Base-by-base conservation (phyloP, 192 early-diverging fungal species). In the Haplosporangium gracile region DNA sequence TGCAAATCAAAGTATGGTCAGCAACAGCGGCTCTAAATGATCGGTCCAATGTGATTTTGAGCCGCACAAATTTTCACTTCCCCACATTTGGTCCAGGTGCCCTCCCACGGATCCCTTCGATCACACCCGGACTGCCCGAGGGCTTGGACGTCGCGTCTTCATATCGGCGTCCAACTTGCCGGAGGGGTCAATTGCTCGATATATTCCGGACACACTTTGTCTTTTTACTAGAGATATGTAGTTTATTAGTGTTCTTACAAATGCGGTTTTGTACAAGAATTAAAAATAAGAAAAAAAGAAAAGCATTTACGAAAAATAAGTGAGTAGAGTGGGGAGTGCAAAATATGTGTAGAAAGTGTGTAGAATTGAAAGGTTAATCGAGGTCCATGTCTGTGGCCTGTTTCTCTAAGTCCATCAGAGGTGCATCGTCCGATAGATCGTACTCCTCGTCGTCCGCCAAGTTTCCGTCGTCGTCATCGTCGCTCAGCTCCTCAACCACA, bases 311-410 rank as follows among this genome's bases (percentile, higher is more conserved):
- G 26, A 15, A 29, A 70, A 39, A 20, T 42, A 22, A 72, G 32
- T 51, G 55, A 6, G 29, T n/a, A 36, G 20, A 39, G 42, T 39
- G 29, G 38, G 63, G 63, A 57, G 63, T 68, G 9, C 60, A 11
- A 29, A 55, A 29, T 65, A 42, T 65, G 57, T 51, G 45, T 65
- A 69, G 51, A 40, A 29, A 38, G 11, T 38, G 22, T 9, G 57
- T 10, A 16, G 16, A 5, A 11, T 40, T 47, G 16, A 51, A 65
- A 39, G 5, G 32, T 47, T 80, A 85, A 34, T 85, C 69, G n/a
- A 85, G 75, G 26, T 85, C 83, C 78, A 85, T 77, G 42, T 80
- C 78, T 74, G 80, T 85, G 74, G 74, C 77, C 45, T 73, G 72
- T 45, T 85, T 74, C 40, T 77, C 74, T 43, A 85, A 34, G 2